phyloP scores from a whole-genome alignment of 176 grass and related monocot species.

The Secale cereale region DNA sequence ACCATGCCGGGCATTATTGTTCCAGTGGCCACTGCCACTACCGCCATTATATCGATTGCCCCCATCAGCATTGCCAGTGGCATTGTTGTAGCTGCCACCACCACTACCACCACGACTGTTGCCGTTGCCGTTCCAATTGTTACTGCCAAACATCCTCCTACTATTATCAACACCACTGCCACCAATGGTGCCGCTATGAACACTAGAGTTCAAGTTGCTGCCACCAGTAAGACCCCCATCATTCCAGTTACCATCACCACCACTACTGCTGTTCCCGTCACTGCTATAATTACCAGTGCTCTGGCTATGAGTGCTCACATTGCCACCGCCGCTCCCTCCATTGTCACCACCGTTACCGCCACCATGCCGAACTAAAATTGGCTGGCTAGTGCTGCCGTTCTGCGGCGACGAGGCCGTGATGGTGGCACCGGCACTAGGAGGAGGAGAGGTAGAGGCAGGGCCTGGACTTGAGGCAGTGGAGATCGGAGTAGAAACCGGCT shows the following conservation, averaged over 20 bases:
- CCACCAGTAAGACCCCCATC: constrained; percentile 1
- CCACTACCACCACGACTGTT: too few species aligned
- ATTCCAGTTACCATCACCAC: constrained; percentile 30
- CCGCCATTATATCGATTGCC: constrained; percentile 19
- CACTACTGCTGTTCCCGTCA: constrained; percentile 30
- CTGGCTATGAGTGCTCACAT: constrained; percentile 1
- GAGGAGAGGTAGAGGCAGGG: constrained; percentile 26
- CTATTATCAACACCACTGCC: not conserved
- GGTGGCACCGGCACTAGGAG: not conserved
- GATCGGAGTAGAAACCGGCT: constrained; percentile 28
- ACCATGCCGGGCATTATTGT: constrained; percentile 18
- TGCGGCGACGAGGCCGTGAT: not conserved
- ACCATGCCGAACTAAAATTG: constrained; percentile 21
- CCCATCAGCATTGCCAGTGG: constrained; percentile 21
- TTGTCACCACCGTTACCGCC: not conserved
- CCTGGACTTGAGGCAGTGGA: constrained; percentile 28
- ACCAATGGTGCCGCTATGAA: too few species aligned
- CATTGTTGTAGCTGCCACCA: constrained; percentile 8
- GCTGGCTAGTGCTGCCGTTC: constrained; percentile 21
- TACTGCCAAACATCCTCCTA: not conserved
- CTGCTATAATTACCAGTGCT: constrained; percentile 19
- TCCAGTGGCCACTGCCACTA: constrained; percentile 3
- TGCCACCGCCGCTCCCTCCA: not conserved
- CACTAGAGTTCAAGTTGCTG: not conserved
- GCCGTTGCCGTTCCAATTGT: constrained; percentile 26